Evolutionary conservation across 371 early-diverging fungal species (phyloP).

Genomic region (Dichotomocladium elegans): DNA sequence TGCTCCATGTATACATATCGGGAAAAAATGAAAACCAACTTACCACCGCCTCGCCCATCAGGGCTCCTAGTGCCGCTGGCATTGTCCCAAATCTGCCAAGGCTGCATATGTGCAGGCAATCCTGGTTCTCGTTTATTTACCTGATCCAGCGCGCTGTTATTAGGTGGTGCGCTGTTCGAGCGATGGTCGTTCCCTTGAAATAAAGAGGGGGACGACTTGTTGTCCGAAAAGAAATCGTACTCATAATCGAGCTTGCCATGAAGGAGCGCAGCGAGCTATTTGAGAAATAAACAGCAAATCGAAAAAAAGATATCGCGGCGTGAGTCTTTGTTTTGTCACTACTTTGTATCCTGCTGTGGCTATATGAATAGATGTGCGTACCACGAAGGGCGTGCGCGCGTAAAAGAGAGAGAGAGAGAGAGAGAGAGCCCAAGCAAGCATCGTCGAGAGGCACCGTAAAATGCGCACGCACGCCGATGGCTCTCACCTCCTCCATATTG

Average conservation of each 20-base stretch:
- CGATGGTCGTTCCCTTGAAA: constrained; percentile 28
- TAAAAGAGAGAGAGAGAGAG: too few relatives aligned
- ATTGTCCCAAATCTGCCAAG: constrained; percentile 37
- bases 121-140: constrained; percentile 5
- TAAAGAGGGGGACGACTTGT: constrained; percentile 12
- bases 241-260: constrained; percentile 40
- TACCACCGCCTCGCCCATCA: not conserved
- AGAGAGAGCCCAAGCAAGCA: too few relatives aligned
- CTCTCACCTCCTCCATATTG: too few relatives aligned
- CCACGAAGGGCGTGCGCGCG: too few relatives aligned
- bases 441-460: too few relatives aligned
- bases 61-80: constrained; percentile 7
- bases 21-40: too few relatives aligned
- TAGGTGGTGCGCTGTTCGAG: constrained; percentile 40
- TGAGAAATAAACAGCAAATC: constrained; percentile 4
- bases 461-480: too few relatives aligned
- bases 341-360: not conserved
- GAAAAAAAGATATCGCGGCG: not conserved
- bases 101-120: constrained; percentile 8
- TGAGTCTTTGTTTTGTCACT: not conserved
- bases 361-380: too few relatives aligned
- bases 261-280: constrained; percentile 38
- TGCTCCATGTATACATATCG: not conserved
- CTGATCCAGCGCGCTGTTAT: constrained; percentile 8
- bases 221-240: constrained; percentile 23